These are phyloP conservation scores for Phytophthora hibernalis DNA, from an alignment of 352 stramenopile species.

Conservation along the genomic window DNA sequence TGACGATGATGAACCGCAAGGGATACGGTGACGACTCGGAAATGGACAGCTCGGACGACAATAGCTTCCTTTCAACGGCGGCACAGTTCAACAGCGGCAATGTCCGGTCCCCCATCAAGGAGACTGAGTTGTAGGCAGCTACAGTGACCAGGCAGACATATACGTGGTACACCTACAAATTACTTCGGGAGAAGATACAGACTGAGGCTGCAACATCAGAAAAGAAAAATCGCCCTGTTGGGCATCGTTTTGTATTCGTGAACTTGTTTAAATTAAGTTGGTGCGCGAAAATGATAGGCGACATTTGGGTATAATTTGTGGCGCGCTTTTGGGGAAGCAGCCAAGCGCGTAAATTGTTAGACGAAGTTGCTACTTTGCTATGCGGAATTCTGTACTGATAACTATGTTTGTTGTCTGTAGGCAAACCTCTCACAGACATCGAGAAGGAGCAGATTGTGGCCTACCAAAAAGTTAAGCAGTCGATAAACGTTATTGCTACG, in stretches of 20 bases:
- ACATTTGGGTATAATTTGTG: background rate
- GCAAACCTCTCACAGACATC: slow-evolving; percentile 1
- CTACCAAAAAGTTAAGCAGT: background rate
- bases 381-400: too few species aligned
- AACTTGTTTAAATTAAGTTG: background rate
- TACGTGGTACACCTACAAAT: slow-evolving; percentile 20
- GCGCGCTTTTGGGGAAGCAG: background rate
- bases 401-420: background rate
- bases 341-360: too few species aligned
- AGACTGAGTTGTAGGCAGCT: slow-evolving; percentile 72
- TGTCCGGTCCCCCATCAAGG: slow-evolving; percentile 52
- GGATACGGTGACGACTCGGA: slow-evolving; percentile 83
- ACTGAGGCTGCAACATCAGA: slow-evolving; percentile 12
- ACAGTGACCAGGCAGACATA: slow-evolving; percentile 13
- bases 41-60: slow-evolving; percentile 68
- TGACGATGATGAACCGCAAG: slow-evolving; percentile 90
- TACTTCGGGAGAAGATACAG: slow-evolving; percentile 11
- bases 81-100: slow-evolving; percentile 43
- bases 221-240: too few species aligned
- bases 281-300: background rate
- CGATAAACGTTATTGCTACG: background rate
- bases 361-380: too few species aligned
- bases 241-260: slow-evolving; percentile 26
- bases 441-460: slow-evolving; percentile 3
- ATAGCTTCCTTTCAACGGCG: slow-evolving; percentile 56